Evolutionary conservation across 2,329 filamentous ascomycete species (phyloP).

Genomic region (Phaeophleospora eucalypticola): DNA sequence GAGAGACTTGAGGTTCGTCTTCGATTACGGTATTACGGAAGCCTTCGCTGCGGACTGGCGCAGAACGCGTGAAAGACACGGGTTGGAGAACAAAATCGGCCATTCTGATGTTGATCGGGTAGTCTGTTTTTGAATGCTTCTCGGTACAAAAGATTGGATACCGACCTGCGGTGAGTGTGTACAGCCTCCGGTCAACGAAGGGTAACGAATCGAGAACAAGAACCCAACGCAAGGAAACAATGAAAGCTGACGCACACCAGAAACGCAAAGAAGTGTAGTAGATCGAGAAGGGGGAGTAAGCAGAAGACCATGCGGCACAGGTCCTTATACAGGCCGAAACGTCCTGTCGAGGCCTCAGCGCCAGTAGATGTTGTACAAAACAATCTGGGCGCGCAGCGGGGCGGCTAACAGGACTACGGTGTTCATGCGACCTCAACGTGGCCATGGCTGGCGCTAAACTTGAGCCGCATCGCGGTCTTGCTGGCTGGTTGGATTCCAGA

Average conservation of each 20-base stretch:
- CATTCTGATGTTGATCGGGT: neutral
- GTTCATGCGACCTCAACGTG: slow-evolving; percentile 21
- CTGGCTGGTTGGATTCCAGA: slow-evolving; percentile 19
- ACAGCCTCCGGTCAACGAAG: slow-evolving; percentile 45
- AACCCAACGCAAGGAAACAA: slow-evolving; percentile 25
- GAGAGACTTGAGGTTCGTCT: slow-evolving; percentile 44
- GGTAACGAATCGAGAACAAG: slow-evolving; percentile 14
- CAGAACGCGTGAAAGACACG: slow-evolving; percentile 51
- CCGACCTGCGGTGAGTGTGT: slow-evolving; percentile 44
- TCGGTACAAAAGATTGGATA: slow-evolving; percentile 20
- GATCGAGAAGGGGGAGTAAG: slow-evolving; percentile 17
- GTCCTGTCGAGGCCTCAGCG: slow-evolving; percentile 15
- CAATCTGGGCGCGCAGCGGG: slow-evolving; percentile 14
- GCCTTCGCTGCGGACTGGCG: slow-evolving; percentile 51
- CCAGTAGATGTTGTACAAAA: slow-evolving; percentile 19
- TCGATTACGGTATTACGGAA: slow-evolving; percentile 64
- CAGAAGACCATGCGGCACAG: slow-evolving; percentile 18
- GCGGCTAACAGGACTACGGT: slow-evolving; percentile 27
- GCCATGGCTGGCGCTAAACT: slow-evolving; percentile 30
- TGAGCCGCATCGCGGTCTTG: slow-evolving; percentile 22
- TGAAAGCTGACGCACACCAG: slow-evolving; percentile 21
- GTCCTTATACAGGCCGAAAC: slow-evolving; percentile 27
- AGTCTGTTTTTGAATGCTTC: neutral
- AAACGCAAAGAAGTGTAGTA: slow-evolving; percentile 19
- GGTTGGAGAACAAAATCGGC: slow-evolving; percentile 47